Percentiles rank a stretch among this genome's conserved stretches.
phyloP scores from a whole-genome alignment of 306 rosid species.

The Heteromeles arbutifolia region DNA sequence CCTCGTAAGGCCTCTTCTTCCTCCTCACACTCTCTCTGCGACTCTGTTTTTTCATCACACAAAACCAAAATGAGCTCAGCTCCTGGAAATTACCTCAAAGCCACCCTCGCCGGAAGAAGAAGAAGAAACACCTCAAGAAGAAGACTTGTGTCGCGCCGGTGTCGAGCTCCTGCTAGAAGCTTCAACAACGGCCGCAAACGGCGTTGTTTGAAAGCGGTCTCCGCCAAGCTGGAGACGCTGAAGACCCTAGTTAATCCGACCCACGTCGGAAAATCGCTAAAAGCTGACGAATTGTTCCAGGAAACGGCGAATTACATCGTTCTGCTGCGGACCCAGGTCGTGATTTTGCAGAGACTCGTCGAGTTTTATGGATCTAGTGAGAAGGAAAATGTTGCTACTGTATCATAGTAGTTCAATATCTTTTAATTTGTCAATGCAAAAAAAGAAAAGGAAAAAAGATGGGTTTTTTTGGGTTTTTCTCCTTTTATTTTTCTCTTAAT shows the following conservation, averaged over 20 bases:
- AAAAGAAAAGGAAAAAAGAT: neutral
- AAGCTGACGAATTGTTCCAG: conserved; percentile 59
- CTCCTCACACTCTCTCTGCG: conserved; percentile 1
- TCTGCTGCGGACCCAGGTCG: conserved; percentile 50
- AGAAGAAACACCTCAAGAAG: conserved; percentile 16
- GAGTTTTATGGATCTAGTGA: conserved; percentile 53
- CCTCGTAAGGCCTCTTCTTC: conserved; percentile 14
- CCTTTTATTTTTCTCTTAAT: conserved; percentile 16
- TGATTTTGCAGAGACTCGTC: conserved; percentile 67
- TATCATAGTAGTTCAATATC: conserved; percentile 31
- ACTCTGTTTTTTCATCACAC: neutral
- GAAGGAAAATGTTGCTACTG: conserved; percentile 21
- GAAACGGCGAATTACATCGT: conserved; percentile 89
- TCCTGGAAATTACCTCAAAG: conserved; percentile 29
- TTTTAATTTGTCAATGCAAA: conserved; percentile 8
- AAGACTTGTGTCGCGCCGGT: conserved; percentile 2
- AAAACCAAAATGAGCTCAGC: conserved; percentile 42
- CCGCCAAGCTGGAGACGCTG: conserved; percentile 50
- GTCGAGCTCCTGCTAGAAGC: conserved; percentile 28
- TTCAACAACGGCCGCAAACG: conserved; percentile 15
- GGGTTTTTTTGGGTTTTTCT: conserved; percentile 10
- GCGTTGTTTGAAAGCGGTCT: conserved; percentile 40
- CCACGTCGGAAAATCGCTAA: conserved; percentile 20
- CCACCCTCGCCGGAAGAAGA: conserved; percentile 31
- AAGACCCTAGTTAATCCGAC: conserved; percentile 56